Evolutionary conservation across 805 yeast genomes (phyloP), one percentile per base, ranked within the genome.

Genomic region (Candida multigemmis): DNA sequence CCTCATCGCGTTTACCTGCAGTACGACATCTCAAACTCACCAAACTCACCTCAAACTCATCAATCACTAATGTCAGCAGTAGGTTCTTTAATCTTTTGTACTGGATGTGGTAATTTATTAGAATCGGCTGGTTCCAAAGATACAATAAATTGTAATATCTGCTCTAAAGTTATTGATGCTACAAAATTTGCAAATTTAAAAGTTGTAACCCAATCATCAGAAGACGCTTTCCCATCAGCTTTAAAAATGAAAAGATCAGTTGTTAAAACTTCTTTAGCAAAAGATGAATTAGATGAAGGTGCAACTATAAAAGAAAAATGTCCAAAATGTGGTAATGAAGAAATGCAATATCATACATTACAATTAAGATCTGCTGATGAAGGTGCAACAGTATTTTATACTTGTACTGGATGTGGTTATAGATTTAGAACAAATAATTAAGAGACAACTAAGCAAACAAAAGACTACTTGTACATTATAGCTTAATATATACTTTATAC

Each of bases 331-430:
- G 96, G 94, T 26, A 73, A 87, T 56, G 96, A 91, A 48, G 96
- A 91, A 56, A 93, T 93, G 98, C 87, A 78, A 51, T 91, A 89
- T 53, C 97, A 91, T 50, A 91, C 98, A 4, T 65, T 91, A 41
- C 99, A 91, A 58, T 69, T 91, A 43, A 77, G 99, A 60, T 82
- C 95, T 29, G 99, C 98, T 1, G 99, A 91, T 68, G 99, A 91
- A 69, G 99, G 98, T 69, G 94, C 98, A 16, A 91, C 99, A 7
- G 97, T 91, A 19, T 91, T 91, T 52, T 93, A 91, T 60, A 89
- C 98, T 1, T 91, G 98, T 65, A 79, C 94, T 1, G 61, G 71
- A 22, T 91, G 99, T 69, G 86, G 87, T 22, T 85, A 89, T 68
- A 76, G 84, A 46, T 87, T 83, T 66, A 79, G 96, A 64, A 87